phyloP scores from a whole-genome alignment of 805 yeast species.

The Saccharomycopsis fibuligera region DNA sequence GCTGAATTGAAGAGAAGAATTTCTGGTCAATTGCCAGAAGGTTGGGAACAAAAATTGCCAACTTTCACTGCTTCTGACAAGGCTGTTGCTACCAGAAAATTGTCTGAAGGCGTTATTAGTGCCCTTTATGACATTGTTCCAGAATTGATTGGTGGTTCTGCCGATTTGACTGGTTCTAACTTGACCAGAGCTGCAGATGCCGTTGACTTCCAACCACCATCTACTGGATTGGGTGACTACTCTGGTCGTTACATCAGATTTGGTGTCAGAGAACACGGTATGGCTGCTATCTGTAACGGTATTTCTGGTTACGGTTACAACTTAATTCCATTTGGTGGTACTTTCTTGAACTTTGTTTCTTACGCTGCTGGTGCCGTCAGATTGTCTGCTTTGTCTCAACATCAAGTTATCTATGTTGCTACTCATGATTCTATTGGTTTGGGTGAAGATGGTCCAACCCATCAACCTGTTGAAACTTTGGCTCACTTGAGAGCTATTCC shows the following conservation, averaged over 20 bases:
- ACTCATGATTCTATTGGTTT: slow-evolving; percentile 87
- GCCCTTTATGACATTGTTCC: slow-evolving; percentile 62
- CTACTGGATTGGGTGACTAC: slow-evolving; percentile 75
- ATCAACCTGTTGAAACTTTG: slow-evolving; percentile 84
- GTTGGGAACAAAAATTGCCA: slow-evolving; percentile 78
- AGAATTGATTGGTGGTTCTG: slow-evolving; percentile 95
- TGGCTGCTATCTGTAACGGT: slow-evolving; percentile 99
- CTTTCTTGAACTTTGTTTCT: slow-evolving; percentile 89
- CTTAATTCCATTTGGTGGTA: slow-evolving; percentile 90
- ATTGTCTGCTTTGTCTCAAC: slow-evolving; percentile 76
- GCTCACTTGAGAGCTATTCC: slow-evolving; percentile 84
- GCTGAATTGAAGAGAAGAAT: slow-evolving; percentile 78
- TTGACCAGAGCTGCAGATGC: slow-evolving; percentile 82
- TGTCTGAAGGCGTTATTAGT: slow-evolving; percentile 74
- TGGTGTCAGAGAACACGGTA: slow-evolving; percentile 99
- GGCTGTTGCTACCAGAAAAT: slow-evolving; percentile 90
- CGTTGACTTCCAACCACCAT: slow-evolving; percentile 87
- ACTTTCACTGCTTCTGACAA: slow-evolving; percentile 68
- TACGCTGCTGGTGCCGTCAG: slow-evolving; percentile 86
- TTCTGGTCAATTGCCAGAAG: slow-evolving; percentile 68
- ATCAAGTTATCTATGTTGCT: slow-evolving; percentile 81
- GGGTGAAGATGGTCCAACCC: slow-evolving; percentile 94
- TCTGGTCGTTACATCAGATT: slow-evolving; percentile 91
- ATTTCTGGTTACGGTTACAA: slow-evolving; percentile 83
- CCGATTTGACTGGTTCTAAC: slow-evolving; percentile 96